phyloP scores from a whole-genome alignment of 1,139 yeast genomes.

The Suhomyces ambrosiae region DNA sequence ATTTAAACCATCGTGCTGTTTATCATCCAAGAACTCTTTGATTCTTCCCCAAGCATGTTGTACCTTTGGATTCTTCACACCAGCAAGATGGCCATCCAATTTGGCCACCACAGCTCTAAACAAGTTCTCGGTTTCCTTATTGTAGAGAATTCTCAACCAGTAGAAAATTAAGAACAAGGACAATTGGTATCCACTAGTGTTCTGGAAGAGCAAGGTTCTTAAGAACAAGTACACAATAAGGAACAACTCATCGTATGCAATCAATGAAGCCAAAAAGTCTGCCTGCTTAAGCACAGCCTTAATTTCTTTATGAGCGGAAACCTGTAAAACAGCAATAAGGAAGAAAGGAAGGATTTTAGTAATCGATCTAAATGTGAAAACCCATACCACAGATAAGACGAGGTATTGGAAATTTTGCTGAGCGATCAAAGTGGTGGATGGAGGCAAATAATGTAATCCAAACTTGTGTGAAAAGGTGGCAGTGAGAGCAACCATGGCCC shows the following conservation, averaged over 20 bases:
- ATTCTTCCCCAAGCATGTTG: slow-evolving; percentile 43
- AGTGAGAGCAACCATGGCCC: slow-evolving; percentile 55
- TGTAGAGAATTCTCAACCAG: slow-evolving; percentile 68
- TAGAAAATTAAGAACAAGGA: slow-evolving; percentile 57
- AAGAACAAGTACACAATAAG: slow-evolving; percentile 53
- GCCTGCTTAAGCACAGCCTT: slow-evolving; percentile 43
- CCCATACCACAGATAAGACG: slow-evolving; percentile 58
- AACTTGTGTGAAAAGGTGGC: slow-evolving; percentile 61
- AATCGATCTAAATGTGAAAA: slow-evolving; percentile 63
- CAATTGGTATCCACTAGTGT: slow-evolving; percentile 69
- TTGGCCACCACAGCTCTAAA: slow-evolving; percentile 42
- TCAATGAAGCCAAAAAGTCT: slow-evolving; percentile 44
- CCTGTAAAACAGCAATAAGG: slow-evolving; percentile 58
- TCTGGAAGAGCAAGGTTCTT: slow-evolving; percentile 64
- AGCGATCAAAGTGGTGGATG: slow-evolving; percentile 57
- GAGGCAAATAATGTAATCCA: slow-evolving; percentile 55
- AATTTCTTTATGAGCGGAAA: slow-evolving; percentile 45
- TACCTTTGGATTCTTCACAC: slow-evolving; percentile 50
- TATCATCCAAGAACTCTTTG: slow-evolving; percentile 43
- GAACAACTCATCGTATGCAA: slow-evolving; percentile 63
- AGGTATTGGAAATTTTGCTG: slow-evolving; percentile 72
- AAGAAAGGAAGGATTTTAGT: slow-evolving; percentile 65
- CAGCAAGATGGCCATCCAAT: slow-evolving; percentile 44
- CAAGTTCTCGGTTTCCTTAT: slow-evolving; percentile 50
- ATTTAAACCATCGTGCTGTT: slow-evolving; percentile 18